Percentiles rank a stretch among this genome's conserved stretches.
These are phyloP conservation scores for Pythium phragmitis DNA, from an alignment of 352 stramenopile species.

Conservation along the genomic window DNA sequence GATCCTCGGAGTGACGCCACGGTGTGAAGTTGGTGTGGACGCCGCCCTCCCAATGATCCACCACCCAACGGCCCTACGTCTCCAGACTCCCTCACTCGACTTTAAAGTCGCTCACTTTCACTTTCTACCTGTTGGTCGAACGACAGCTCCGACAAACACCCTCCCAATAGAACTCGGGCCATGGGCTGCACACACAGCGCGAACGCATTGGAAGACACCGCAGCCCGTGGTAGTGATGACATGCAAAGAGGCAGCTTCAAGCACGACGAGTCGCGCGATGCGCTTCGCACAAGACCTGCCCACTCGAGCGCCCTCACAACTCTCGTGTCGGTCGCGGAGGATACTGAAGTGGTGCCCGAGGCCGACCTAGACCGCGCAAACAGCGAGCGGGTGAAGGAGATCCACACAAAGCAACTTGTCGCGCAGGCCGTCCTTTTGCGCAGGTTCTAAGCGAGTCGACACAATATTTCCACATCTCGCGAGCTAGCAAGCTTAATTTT, in stretches of 20 bases:
- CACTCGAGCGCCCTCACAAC: conserved; percentile 5
- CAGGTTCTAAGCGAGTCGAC: neutral
- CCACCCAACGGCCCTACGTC: neutral
- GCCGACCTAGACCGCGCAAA: conserved; percentile 2
- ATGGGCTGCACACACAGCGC: conserved; percentile 8
- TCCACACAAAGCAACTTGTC: conserved; percentile 6
- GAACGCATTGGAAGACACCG: neutral
- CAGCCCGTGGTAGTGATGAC: neutral
- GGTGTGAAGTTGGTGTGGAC: neutral
- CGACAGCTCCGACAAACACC: too few species aligned
- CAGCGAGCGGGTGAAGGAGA: conserved; percentile 3
- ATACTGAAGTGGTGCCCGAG: neutral
- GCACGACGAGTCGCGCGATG: neutral
- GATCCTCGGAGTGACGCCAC: neutral
- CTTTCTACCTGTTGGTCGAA: neutral
- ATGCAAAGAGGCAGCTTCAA: neutral
- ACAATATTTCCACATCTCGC: neutral
- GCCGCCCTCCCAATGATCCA: too few species aligned
- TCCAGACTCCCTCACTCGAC: neutral
- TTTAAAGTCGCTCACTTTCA: neutral
- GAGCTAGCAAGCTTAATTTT: too few species aligned
- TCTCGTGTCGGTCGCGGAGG: conserved; percentile 1
- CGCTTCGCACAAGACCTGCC: neutral
- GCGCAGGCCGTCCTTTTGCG: neutral
- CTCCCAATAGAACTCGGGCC: neutral